Percentiles rank a stretch among this genome's conserved stretches.
Evolutionary conservation across 257 asterid genomes (phyloP).

Genomic region (Solanum corneliomulleri): DNA sequence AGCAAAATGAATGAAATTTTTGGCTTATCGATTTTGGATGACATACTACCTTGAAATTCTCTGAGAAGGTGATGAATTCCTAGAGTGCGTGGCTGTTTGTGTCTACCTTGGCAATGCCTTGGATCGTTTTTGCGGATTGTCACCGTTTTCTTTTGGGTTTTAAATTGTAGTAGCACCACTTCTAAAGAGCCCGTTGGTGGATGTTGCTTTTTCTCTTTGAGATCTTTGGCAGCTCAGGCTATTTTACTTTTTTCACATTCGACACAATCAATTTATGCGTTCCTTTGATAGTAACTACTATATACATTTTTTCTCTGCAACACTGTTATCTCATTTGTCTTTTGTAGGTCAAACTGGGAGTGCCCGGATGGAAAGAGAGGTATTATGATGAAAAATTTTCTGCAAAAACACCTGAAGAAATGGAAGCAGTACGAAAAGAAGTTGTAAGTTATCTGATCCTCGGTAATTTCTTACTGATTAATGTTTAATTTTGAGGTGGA

Average conservation of each 20-base stretch:
- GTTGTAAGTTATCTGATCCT: constrained; percentile 19
- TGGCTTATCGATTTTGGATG: background rate
- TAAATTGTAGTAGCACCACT: background rate
- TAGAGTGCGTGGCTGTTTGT: background rate
- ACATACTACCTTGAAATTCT: background rate
- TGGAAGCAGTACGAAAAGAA: constrained; percentile 21
- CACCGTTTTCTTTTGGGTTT: background rate
- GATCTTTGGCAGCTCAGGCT: background rate
- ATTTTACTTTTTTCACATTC: background rate
- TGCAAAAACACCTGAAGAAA: constrained; percentile 17
- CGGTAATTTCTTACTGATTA: background rate
- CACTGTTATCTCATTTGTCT: background rate
- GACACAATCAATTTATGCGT: background rate
- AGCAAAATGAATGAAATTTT: background rate
- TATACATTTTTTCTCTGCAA: background rate
- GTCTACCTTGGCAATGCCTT: background rate
- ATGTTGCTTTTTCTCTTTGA: background rate
- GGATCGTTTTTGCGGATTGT: background rate
- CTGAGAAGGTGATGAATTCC: background rate
- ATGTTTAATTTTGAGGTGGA: background rate
- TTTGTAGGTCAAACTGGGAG: constrained; percentile 38
- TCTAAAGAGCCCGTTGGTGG: background rate
- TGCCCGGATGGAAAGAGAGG: constrained; percentile 33
- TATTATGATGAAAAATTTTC: constrained; percentile 39
- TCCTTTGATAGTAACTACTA: background rate